A percentile compares a stretch with the other conserved stretches of the same genome.
Conservation (phyloP, 345 rosid genomes). For the Nasturtium officinale region DNA sequence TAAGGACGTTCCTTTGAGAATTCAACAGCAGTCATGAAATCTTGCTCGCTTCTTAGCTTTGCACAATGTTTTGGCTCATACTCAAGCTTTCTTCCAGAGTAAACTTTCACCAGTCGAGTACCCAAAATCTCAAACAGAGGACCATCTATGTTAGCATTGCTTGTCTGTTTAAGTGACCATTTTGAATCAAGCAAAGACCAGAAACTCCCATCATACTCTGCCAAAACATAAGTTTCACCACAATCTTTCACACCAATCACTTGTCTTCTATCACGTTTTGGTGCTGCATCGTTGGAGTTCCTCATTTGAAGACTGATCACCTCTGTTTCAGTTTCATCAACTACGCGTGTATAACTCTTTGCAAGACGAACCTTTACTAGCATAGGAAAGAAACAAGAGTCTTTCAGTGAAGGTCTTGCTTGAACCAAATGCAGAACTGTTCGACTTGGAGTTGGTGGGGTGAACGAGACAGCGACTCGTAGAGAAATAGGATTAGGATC, state of each 20-base stretch:
- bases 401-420: conserved; percentile 46
- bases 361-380: conserved; percentile 50
- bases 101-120: conserved; percentile 60
- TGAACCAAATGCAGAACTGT: conserved; percentile 56
- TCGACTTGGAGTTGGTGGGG: conserved; percentile 65
- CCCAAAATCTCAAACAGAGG: conserved; percentile 72
- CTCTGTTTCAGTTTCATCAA: conserved; percentile 62
- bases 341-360: conserved; percentile 50
- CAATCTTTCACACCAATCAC: conserved; percentile 57
- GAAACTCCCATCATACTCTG: conserved; percentile 53
- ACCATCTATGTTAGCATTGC: conserved; percentile 44
- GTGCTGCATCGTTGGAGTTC: conserved; percentile 47
- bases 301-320: conserved; percentile 81
- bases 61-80: conserved; percentile 60
- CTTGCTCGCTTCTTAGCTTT: conserved; percentile 57
- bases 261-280: conserved; percentile 53
- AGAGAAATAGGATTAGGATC: conserved; percentile 57
- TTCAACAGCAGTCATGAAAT: conserved; percentile 76
- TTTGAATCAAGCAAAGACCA: conserved; percentile 78
- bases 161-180: conserved; percentile 59
- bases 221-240: conserved; percentile 64
- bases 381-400: conserved; percentile 67
- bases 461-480: conserved; percentile 68
- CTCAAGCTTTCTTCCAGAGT: conserved; percentile 69
- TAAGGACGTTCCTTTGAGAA: conserved; percentile 75